Evolutionary conservation across 2,329 filamentous ascomycete species (phyloP).

Genomic region (Raffaelea ambrosiae): DNA sequence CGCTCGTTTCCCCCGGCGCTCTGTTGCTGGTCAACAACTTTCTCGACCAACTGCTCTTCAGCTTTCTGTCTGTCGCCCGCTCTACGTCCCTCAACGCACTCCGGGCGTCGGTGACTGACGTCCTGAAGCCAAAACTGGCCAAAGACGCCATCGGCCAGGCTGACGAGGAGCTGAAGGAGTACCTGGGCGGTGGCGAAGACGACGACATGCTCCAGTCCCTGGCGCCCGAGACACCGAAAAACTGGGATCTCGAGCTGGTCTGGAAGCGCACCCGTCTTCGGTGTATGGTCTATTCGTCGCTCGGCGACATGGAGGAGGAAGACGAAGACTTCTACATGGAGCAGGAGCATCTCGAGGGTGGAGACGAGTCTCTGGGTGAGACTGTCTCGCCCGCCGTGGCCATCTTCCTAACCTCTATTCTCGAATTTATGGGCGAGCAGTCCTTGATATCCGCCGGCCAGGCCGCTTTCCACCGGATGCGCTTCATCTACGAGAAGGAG

Average conservation of each 20-base stretch:
- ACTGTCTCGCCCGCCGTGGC: constrained; percentile 83
- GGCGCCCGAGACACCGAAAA: constrained; percentile 39
- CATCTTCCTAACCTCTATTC: constrained; percentile 89
- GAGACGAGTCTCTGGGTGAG: constrained; percentile 51
- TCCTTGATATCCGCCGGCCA: constrained; percentile 80
- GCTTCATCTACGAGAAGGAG: constrained; percentile 49
- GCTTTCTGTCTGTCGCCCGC: constrained; percentile 71
- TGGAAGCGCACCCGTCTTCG: constrained; percentile 91
- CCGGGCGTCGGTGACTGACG: constrained; percentile 73
- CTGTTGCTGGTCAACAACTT: constrained; percentile 81
- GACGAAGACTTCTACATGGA: constrained; percentile 87
- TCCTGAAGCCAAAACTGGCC: constrained; percentile 82
- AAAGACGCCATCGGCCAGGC: constrained; percentile 44
- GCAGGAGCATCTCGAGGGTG: constrained; percentile 61
- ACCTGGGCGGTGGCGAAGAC: constrained; percentile 70
- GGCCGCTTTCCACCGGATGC: constrained; percentile 65
- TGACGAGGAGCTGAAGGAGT: constrained; percentile 58
- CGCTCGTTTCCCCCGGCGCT: constrained; percentile 63
- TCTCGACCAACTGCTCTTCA: constrained; percentile 86
- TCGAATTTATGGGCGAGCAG: constrained; percentile 91
- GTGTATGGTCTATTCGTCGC: constrained; percentile 96
- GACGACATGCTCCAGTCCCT: constrained; percentile 58
- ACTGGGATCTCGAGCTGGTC: constrained; percentile 84
- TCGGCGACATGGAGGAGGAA: constrained; percentile 96
- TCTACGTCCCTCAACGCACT: constrained; percentile 69